Base-by-base conservation (phyloP, 2,329 filamentous ascomycete species). In the Cytospora mali region DNA sequence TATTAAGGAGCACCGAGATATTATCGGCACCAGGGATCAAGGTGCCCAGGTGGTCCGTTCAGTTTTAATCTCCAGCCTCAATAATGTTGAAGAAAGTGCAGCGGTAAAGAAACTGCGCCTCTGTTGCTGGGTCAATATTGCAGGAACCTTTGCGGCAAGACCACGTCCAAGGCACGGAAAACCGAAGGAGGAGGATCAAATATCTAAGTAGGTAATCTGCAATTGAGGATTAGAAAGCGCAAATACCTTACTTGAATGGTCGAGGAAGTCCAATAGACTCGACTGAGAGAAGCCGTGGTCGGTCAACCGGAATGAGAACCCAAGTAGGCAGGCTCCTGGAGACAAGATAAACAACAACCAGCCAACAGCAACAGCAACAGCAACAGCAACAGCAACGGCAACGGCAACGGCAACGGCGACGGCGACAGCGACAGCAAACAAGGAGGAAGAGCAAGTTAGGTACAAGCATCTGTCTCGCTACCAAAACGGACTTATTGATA, bases 1-100 rank as follows among this genome's bases (percentile, higher is more conserved):
- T 14, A 14, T 13, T 39, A 60, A 21, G 27, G 39, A 23, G 35
- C 39, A 60, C 21, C 23, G n/a, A 23, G 33, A n/a, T 16, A 49
- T 14, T 48, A 54, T 21, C 14, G 39, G 49, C 49, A 28, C 35
- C 29, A 35, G 21, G 33, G 13, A 23, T 18, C n/a, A n/a, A 46
- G 23, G 18, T 27, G 39, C n/a, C n/a, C n/a, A n/a, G n/a, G n/a
- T n/a, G n/a, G n/a, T n/a, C n/a, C n/a, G 21, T 31, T 33, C 50
- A 54, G 31, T 3, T 35, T 35, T 11, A 35, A 2, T 14, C 16
- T 14, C 33, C 2, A 35, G 13, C 4, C 33, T 33, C 11, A 31
- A 48, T 35, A 48, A 25, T 48, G 35, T 54, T 33, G 57, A 28
- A 49, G 35, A 18, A 21, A 60, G 50, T 52, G 35, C 58, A 27